Evolutionary conservation across 352 stramenopile genomes (phyloP).

Genomic region (Phytophthora podocarpi): DNA sequence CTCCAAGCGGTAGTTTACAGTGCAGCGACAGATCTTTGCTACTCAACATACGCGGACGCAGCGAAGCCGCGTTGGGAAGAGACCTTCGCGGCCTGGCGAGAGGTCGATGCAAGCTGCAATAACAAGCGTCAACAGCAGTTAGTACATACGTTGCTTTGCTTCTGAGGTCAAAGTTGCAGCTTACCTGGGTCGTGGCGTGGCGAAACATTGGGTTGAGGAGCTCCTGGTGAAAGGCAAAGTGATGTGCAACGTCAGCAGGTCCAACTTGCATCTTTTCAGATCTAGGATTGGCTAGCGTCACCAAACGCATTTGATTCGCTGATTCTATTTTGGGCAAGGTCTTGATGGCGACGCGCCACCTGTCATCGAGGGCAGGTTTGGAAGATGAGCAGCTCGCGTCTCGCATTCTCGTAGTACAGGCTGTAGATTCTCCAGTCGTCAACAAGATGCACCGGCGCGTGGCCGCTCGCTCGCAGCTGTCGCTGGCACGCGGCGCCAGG

Average conservation of each 20-base stretch:
- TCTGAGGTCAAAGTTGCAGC: neutral
- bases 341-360: slow-evolving; percentile 3
- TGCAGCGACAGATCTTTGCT: neutral
- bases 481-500: neutral
- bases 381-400: too few relatives aligned
- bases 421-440: slow-evolving; percentile 7
- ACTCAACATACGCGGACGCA: slow-evolving; percentile 36
- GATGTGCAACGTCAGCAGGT: slow-evolving; percentile 23
- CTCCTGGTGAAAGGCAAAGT: slow-evolving; percentile 16
- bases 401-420: too few relatives aligned
- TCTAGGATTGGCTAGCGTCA: slow-evolving; percentile 23
- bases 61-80: slow-evolving; percentile 36
- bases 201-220: slow-evolving; percentile 27
- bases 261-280: too few relatives aligned
- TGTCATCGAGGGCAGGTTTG: too few relatives aligned
- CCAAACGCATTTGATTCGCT: slow-evolving; percentile 21
- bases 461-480: slow-evolving; percentile 3
- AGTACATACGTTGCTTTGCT: neutral
- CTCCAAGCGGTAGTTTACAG: too few relatives aligned
- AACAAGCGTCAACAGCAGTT: neutral
- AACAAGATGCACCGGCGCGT: slow-evolving; percentile 30
- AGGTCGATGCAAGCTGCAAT: slow-evolving; percentile 23
- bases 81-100: slow-evolving; percentile 17
- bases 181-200: slow-evolving; percentile 27
- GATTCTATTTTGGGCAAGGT: neutral